These are phyloP conservation scores for Tetratostichococcus sp. DNA, from an alignment of 139 green algal genomes.

Conservation along the genomic window DNA sequence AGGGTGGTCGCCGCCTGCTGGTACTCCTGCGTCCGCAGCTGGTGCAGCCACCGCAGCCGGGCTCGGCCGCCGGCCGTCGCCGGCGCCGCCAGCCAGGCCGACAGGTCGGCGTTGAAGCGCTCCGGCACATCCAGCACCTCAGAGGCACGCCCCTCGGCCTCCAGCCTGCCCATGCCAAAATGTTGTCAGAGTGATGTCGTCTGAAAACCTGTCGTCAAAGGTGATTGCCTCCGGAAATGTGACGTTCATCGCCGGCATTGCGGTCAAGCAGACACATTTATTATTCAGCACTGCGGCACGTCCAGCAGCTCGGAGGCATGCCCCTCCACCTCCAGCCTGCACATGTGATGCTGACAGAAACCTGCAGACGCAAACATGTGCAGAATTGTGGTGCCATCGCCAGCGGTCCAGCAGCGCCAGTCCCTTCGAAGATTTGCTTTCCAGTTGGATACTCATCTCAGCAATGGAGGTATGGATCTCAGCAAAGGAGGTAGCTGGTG, in stretches of 20 bases:
- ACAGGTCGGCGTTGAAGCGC: neutral
- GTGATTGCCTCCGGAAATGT: no score
- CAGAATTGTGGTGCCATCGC: no score
- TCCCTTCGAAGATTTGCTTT: no score
- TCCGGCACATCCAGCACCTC: neutral
- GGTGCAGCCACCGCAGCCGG: slow-evolving; percentile 15
- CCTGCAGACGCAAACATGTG: no score
- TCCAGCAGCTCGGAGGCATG: slow-evolving; percentile 10
- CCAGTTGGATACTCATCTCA: no score
- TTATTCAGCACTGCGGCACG: slow-evolving; percentile 12
- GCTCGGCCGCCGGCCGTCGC: neutral
- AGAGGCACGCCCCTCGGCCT: neutral
- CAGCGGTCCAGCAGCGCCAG: no score
- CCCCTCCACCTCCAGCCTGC: slow-evolving; percentile 4
- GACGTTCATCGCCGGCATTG: neutral
- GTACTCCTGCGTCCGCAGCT: slow-evolving; percentile 12
- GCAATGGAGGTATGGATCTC: no score
- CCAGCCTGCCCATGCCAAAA: neutral
- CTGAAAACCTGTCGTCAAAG: no score
- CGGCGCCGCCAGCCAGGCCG: neutral
- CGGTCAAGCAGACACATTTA: slow-evolving; percentile 13
- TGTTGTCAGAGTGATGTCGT: no score
- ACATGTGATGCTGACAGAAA: no score
- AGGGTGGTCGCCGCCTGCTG: slow-evolving; percentile 3
- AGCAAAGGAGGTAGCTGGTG: no score